These are phyloP conservation scores for Zopfia rhizophila DNA, from an alignment of 2,329 filamentous ascomycete species.

Conservation along the genomic window DNA sequence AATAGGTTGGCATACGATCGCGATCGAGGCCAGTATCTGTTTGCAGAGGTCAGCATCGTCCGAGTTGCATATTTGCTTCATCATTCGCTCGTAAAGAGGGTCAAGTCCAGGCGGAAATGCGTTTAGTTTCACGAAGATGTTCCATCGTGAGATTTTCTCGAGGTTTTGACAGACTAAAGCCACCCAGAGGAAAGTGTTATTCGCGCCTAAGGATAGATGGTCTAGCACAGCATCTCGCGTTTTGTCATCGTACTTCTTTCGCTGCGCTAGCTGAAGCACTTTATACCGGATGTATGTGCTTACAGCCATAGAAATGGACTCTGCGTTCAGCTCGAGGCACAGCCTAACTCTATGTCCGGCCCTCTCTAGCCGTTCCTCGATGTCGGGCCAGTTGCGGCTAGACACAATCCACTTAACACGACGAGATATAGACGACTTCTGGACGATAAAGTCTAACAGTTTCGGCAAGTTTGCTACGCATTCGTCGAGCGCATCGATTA, in stretches of 20 bases:
- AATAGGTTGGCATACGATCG: conserved; percentile 50
- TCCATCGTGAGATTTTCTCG: conserved; percentile 21
- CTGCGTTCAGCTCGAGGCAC: conserved; percentile 45
- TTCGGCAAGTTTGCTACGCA: conserved; percentile 1
- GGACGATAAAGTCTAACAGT: too few species aligned
- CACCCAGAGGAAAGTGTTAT: conserved; percentile 50
- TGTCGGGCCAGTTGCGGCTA: conserved; percentile 55
- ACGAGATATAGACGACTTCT: conserved; percentile 45
- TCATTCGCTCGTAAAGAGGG: conserved; percentile 53
- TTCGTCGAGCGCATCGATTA: conserved; percentile 6
- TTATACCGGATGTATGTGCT: conserved; percentile 49
- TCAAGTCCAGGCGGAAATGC: conserved; percentile 50
- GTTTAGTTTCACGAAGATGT: conserved; percentile 22
- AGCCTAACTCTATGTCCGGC: conserved; percentile 31
- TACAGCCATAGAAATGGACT: conserved; percentile 46
- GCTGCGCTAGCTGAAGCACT: conserved; percentile 36
- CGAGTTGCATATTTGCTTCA: conserved; percentile 40
- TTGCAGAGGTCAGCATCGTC: conserved; percentile 43
- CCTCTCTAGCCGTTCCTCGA: conserved; percentile 44
- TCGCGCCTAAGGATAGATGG: too few species aligned
- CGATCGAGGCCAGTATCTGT: conserved; percentile 46
- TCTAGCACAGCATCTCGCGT: conserved; percentile 31
- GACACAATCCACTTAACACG: conserved; percentile 29
- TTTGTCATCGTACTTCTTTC: conserved; percentile 49
- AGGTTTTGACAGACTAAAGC: conserved; percentile 47